Conservation (phyloP, 208 protist genomes). For the Wallacemonas sp. region DNA sequence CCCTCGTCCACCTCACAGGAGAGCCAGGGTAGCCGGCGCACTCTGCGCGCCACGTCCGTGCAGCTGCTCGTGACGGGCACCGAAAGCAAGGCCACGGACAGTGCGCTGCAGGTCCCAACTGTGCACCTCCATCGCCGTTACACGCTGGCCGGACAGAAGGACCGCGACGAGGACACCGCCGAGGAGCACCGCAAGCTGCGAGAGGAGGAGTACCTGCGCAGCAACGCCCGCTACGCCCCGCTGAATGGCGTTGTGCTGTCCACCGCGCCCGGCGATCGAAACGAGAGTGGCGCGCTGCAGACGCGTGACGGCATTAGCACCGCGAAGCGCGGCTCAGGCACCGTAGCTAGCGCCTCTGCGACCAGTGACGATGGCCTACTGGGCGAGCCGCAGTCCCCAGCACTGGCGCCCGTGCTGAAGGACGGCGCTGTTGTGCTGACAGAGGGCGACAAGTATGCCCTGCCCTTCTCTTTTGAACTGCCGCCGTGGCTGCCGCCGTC, state of each 20-base stretch:
- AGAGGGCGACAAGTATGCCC: constrained; percentile 17
- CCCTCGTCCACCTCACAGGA: too few species aligned
- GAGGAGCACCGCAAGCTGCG: neutral
- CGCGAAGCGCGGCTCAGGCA: neutral
- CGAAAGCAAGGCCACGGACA: neutral
- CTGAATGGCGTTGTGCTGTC: constrained; percentile 26
- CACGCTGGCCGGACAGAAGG: constrained; percentile 8
- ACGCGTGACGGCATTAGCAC: neutral
- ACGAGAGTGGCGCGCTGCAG: neutral
- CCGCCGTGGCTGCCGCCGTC: constrained; percentile 43
- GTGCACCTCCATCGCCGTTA: neutral
- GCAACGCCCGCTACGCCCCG: constrained; percentile 12
- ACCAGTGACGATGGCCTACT: neutral
- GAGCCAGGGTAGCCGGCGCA: neutral
- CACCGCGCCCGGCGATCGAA: neutral
- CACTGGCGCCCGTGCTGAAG: neutral
- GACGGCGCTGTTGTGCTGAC: constrained; percentile 9
- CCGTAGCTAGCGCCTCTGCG: neutral
- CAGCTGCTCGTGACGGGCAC: constrained; percentile 2
- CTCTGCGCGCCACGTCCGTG: neutral
- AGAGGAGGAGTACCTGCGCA: constrained; percentile 13
- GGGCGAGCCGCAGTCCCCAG: neutral
- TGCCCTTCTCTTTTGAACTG: constrained; percentile 27
- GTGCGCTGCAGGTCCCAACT: neutral
- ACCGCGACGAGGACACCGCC: constrained; percentile 11